Evolutionary conservation across 164 flowering plant genomes (phyloP).

Genomic region (Magnolia officinalis): DNA sequence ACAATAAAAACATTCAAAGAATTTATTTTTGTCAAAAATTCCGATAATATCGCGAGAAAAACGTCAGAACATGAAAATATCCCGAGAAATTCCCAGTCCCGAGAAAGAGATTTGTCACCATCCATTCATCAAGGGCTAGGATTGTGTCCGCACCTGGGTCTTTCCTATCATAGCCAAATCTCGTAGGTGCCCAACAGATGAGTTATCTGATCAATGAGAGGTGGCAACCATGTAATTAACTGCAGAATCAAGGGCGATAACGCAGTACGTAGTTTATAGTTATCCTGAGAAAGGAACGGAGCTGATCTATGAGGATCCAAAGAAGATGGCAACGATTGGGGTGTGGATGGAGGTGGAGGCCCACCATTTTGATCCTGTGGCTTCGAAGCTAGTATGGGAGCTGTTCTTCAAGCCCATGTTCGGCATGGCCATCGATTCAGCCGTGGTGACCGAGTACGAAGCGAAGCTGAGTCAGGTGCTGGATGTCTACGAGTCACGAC

Average conservation of each 20-base stretch:
- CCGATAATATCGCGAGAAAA: too few species aligned
- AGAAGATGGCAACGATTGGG: constrained; percentile 16
- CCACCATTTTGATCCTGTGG: constrained; percentile 45
- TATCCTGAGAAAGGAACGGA: constrained; percentile 13
- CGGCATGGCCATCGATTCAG: constrained; percentile 36
- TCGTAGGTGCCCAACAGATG: background rate
- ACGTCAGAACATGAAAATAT: too few species aligned
- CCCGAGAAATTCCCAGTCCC: too few species aligned
- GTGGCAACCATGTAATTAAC: background rate
- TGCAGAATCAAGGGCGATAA: constrained; percentile 23
- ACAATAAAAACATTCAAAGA: too few species aligned
- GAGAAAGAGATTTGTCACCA: too few species aligned
- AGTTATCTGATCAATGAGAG: background rate
- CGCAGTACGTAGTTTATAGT: constrained; percentile 11
- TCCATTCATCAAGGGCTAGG: too few species aligned
- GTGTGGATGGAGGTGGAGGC: constrained; percentile 67
- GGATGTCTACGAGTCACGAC: constrained; percentile 15
- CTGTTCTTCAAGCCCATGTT: constrained; percentile 28
- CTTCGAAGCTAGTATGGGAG: constrained; percentile 38
- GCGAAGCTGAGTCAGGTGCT: constrained; percentile 16
- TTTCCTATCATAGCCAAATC: too few species aligned
- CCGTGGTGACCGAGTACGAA: constrained; percentile 23
- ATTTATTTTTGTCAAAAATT: too few species aligned
- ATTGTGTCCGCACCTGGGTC: too few species aligned
- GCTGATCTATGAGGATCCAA: constrained; percentile 5